Percentiles rank a stretch among this genome's conserved stretches.
Conservation (phyloP, 2,329 filamentous ascomycete species). For the Sarocladium brachiariae region DNA sequence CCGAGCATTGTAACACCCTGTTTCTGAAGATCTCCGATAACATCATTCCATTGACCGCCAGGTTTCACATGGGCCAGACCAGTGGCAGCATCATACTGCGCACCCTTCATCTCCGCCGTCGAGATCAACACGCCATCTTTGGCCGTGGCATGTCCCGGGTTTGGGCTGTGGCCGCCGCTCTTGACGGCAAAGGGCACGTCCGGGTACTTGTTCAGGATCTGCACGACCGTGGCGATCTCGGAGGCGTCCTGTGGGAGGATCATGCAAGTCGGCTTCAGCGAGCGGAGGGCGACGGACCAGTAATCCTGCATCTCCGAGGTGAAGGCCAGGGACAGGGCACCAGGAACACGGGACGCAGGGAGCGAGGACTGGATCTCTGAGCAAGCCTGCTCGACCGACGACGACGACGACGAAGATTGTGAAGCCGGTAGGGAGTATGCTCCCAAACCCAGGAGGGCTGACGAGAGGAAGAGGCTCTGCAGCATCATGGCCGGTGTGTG, state of each 20-base stretch:
- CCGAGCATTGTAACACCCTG: constrained; percentile 28
- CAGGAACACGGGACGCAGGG: not conserved
- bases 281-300: not conserved
- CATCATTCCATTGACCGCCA: constrained; percentile 30
- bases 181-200: constrained; percentile 9
- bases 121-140: constrained; percentile 11
- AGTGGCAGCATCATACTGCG: constrained; percentile 20
- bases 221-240: constrained; percentile 7
- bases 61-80: constrained; percentile 12
- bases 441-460: not conserved
- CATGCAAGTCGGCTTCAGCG: not conserved
- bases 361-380: constrained; percentile 5
- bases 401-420: not conserved
- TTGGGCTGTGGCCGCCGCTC: constrained; percentile 12
- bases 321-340: not conserved
- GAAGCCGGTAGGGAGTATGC: not conserved
- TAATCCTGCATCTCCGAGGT: constrained; percentile 5
- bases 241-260: not conserved
- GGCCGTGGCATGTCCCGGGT: constrained; percentile 9
- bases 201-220: constrained; percentile 7
- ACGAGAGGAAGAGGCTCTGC: not conserved
- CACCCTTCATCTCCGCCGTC: constrained; percentile 14
- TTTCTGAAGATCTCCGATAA: constrained; percentile 27
- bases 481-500: not conserved
- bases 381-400: constrained; percentile 9